Base-by-base conservation (phyloP, 768 basidiomycete species). In the Leucogyrophana mollusca region DNA sequence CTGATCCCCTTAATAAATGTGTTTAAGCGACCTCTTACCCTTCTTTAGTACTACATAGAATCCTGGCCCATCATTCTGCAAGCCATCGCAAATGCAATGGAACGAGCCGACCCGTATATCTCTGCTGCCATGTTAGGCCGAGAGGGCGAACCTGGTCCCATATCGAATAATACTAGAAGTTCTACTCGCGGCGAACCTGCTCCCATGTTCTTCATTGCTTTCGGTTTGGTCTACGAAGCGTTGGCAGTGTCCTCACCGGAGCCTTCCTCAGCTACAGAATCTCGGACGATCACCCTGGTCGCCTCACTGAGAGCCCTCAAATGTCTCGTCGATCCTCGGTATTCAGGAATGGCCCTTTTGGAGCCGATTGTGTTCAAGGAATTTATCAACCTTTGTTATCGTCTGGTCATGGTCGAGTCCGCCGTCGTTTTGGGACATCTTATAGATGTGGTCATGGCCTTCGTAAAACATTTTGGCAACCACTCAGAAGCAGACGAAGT, bases 211-310 rank as follows among this genome's bases (percentile, higher is more conserved):
- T 93, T 85, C 67, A 78, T 90, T 9, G 61, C 96, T 4, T 97
- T 95, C 60, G 94, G 95, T 9, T 78, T 98, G n/a, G 84, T 95
- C 1, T 99, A 88, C 55, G 95, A 98, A 61, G 84, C 90, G 0
- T 70, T 97, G 6, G 80, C 80, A 0, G 73, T 78, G 0, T 78
- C 87, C 3, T 80, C 85, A 2, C 67, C 83, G 0, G 80, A 90
- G 45, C 71, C 80, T 0, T 75, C 77, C 4, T 64, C 72, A 2
- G 53, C 66, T 0, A 61, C 70, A 4, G 59, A 72, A 9, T 54
- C 69, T 9, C 77, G 76, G 5, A 70, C 74, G 39, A 66, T 70
- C 1, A 69, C 80, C 6, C 70, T 83, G 9, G 62, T 80, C 2
- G 80, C 90, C 6, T 77, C 83, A 3, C 74, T 96, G 9, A 80